phyloP scores from a whole-genome alignment of 805 yeast species.

The Isabelozyma pseudorhagii region DNA sequence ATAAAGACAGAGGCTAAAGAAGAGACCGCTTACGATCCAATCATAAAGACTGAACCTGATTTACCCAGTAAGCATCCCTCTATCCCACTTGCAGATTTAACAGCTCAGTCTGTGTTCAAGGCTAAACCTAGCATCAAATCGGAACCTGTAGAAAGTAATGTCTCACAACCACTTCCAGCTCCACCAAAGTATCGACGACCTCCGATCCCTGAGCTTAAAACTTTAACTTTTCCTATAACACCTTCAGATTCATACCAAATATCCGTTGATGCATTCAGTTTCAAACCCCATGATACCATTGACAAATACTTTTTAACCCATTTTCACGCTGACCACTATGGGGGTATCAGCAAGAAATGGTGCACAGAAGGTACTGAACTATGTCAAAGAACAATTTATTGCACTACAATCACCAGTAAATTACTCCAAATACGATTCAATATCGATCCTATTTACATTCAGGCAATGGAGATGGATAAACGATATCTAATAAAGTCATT shows the following conservation, averaged over 20 bases:
- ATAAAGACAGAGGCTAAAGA: neutral
- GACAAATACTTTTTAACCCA: constrained; percentile 66
- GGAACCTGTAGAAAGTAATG: too few relatives aligned
- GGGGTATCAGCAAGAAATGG: constrained; percentile 82
- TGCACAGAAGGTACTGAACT: constrained; percentile 23
- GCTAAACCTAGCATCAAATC: too few relatives aligned
- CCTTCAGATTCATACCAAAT: constrained; percentile 32
- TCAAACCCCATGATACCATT: constrained; percentile 43
- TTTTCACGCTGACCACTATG: constrained; percentile 93
- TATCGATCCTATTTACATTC: constrained; percentile 48
- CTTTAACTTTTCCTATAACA: constrained; percentile 37
- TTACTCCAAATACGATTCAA: constrained; percentile 54
- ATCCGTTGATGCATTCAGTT: constrained; percentile 66
- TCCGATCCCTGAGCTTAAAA: constrained; percentile 55
- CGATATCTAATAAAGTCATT: constrained; percentile 25
- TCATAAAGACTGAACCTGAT: neutral
- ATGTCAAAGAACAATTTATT: constrained; percentile 48
- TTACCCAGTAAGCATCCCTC: neutral
- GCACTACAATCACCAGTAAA: constrained; percentile 66
- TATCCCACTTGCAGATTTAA: neutral
- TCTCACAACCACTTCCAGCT: constrained; percentile 7
- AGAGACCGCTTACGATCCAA: too few relatives aligned
- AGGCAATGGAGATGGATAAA: constrained; percentile 37
- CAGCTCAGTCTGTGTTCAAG: neutral
- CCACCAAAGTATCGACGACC: constrained; percentile 13